Conservation (phyloP, 345 rosid genomes). For the Trapa incisa region DNA sequence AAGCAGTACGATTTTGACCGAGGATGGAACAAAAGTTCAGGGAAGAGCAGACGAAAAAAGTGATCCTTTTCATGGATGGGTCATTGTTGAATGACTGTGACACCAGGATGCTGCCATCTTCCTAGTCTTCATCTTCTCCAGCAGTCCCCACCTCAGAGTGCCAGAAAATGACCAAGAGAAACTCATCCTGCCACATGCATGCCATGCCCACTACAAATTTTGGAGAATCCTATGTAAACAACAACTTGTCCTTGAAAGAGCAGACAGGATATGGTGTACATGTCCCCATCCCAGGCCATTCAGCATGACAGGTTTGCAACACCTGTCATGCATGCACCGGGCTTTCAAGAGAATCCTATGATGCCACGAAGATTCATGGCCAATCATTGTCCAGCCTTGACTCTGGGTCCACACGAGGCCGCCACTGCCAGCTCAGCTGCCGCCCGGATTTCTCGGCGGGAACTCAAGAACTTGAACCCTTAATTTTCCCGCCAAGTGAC, state of each 20-base stretch:
- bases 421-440: neutral
- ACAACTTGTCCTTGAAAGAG: neutral
- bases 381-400: neutral
- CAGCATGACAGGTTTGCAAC: neutral
- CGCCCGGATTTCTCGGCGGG: constrained; percentile 12
- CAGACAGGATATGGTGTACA: neutral
- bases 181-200: too few relatives aligned
- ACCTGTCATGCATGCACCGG: neutral
- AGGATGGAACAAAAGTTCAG: neutral
- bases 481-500: constrained; percentile 7
- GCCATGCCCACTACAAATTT: neutral
- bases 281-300: too few relatives aligned
- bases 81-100: constrained; percentile 5
- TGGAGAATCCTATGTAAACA: constrained; percentile 11
- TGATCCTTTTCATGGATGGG: constrained; percentile 1
- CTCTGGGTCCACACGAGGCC: neutral
- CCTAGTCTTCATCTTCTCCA: neutral
- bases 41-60: neutral
- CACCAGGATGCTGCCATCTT: neutral
- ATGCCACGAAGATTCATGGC: neutral
- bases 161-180: neutral
- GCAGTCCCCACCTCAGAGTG: constrained; percentile 7
- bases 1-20: constrained; percentile 1
- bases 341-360: neutral
- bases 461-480: neutral